These are phyloP conservation scores for Thelephora ganbajun DNA, from an alignment of 768 basidiomycete genomes.

Conservation along the genomic window DNA sequence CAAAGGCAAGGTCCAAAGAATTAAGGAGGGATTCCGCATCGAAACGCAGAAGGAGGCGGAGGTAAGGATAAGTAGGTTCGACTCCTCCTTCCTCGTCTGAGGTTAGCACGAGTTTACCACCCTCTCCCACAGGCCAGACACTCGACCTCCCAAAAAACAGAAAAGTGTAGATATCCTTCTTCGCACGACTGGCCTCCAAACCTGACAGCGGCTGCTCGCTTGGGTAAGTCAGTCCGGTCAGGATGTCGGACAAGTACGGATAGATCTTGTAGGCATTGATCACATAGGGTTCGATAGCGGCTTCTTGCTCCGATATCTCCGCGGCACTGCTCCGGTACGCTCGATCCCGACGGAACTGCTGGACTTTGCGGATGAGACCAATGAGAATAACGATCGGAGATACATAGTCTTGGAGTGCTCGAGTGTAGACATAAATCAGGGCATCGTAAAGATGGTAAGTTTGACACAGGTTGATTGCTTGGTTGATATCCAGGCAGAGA, in stretches of 20 bases:
- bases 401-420: conserved; percentile 78
- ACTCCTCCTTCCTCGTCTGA: conserved; percentile 57
- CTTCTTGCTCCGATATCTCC: conserved; percentile 5
- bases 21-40: conserved; percentile 93
- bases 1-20: conserved; percentile 87
- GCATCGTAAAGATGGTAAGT: conserved; percentile 80
- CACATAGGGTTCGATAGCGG: conserved; percentile 39
- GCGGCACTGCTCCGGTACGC: conserved; percentile 1
- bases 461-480: conserved; percentile 79
- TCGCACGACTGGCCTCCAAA: conserved; percentile 55
- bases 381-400: conserved; percentile 81
- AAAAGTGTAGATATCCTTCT: conserved; percentile 64
- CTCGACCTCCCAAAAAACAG: conserved; percentile 72
- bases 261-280: conserved; percentile 86
- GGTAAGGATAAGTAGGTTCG: conserved; percentile 85
- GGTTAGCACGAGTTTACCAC: conserved; percentile 62
- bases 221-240: conserved; percentile 81
- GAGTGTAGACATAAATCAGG: conserved; percentile 85
- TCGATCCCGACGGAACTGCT: conserved; percentile 32
- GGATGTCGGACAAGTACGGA: conserved; percentile 67
- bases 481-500: conserved; percentile 81
- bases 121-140: conserved; percentile 63
- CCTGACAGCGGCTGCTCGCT: conserved; percentile 57
- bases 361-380: conserved; percentile 56
- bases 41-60: conserved; percentile 68